Evolutionary conservation across 2,329 filamentous ascomycete genomes (phyloP), one percentile per base, ranked within the genome.

Genomic region (Fusarium sp.): DNA sequence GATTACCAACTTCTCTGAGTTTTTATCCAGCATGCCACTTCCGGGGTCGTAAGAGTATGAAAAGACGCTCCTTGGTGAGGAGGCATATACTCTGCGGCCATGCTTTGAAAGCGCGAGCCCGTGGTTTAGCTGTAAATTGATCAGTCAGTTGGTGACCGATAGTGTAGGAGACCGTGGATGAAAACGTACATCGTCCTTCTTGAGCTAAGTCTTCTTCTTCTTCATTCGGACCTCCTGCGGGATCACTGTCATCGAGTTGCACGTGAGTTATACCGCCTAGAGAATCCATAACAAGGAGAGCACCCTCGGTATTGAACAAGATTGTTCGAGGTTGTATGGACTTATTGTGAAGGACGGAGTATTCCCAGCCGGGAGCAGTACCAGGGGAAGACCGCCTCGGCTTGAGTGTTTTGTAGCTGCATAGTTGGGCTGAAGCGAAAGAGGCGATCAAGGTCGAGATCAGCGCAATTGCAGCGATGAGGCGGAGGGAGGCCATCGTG

Each of bases 31-130:
- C 8, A 86, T 85, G 52, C 82, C 83, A 14, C 83, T 80, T 6
- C 79, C 77, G n/a, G 87, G 81, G 77, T 92, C 85, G 78, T 94
- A 94, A 33, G 84, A 78, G 89, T 91, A 94, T 5, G 88, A 83
- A 76, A 85, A 91, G 38, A 92, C 90, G n/a, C 84, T 82, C 52
- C 87, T 83, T 10, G 84, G 77, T 4, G 86, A 87, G 0, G 91
- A 93, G 21, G 86, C 87, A 74, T 88, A 90, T 59, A 90, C 78
- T 4, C 84, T 88, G 44, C 80, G 83, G 59, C 86, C 86, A 77
- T 90, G 85, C 7, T 79, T 77, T 1, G 86, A 87, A 25, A 90
- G 76, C 33, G 87, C 84, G 56, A 90, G 82, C 42, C 87, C 87
- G 72, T 90, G 88, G 73, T 87, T 89, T 23, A 90, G 81, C 85